These are phyloP conservation scores for Xeromyces bisporus DNA, from an alignment of 495 filamentous ascomycete genomes.

Conservation along the genomic window DNA sequence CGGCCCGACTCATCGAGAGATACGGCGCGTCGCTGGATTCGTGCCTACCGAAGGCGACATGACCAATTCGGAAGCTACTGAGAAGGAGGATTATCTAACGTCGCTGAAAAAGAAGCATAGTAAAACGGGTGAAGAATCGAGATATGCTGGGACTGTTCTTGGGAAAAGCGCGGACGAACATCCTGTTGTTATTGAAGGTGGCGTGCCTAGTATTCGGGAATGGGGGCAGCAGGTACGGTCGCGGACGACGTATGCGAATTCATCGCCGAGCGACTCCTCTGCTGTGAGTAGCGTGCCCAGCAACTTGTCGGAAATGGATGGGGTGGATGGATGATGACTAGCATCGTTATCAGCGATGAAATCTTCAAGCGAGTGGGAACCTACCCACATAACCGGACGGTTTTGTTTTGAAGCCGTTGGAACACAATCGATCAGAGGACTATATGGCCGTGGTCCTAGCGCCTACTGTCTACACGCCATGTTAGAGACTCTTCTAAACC, in stretches of 20 bases:
- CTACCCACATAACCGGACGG: too few relatives aligned
- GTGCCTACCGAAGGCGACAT: conserved; percentile 28
- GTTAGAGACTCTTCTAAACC: too few relatives aligned
- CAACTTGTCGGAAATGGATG: conserved; percentile 23
- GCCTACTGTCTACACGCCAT: too few relatives aligned
- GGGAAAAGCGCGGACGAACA: conserved; percentile 52
- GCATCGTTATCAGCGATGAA: too few relatives aligned
- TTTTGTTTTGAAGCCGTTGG: too few relatives aligned
- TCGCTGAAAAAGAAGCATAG: conserved; percentile 71
- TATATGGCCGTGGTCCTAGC: too few relatives aligned
- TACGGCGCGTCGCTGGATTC: conserved; percentile 48
- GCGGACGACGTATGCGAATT: conserved; percentile 13
- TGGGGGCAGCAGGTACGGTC: conserved; percentile 37
- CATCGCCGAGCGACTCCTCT: conserved; percentile 20
- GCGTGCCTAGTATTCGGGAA: conserved; percentile 45
- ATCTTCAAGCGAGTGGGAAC: too few relatives aligned
- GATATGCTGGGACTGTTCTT: conserved; percentile 64
- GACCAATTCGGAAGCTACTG: conserved; percentile 27
- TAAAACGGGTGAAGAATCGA: conserved; percentile 64
- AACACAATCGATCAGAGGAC: too few relatives aligned
- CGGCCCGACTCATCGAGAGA: conserved; percentile 52
- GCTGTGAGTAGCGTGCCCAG: conserved; percentile 29
- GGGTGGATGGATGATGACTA: conserved; percentile 21
- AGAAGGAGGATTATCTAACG: conserved; percentile 58
- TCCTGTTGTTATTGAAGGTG: conserved; percentile 54